These are phyloP conservation scores for Gnomoniopsis smithogilvyi DNA, from an alignment of 2,329 filamentous ascomycete species.

Conservation along the genomic window DNA sequence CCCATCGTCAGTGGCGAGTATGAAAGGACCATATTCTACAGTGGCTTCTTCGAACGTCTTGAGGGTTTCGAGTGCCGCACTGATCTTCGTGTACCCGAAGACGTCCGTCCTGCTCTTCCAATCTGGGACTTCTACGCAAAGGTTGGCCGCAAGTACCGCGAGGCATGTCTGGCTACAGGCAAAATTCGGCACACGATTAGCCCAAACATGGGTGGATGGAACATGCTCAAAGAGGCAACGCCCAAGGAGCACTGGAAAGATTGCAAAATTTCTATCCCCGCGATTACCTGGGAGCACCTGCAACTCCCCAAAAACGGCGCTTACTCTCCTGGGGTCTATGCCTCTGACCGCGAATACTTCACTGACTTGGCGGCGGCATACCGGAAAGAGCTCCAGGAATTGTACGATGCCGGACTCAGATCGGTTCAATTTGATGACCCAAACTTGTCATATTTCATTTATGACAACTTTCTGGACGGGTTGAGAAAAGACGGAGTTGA, in stretches of 20 bases:
- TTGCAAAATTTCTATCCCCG: constrained; percentile 61
- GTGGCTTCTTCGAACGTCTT: constrained; percentile 46
- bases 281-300: constrained; percentile 64
- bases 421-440: constrained; percentile 56
- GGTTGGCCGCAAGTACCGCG: constrained; percentile 24
- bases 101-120: constrained; percentile 52
- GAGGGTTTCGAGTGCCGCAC: constrained; percentile 45
- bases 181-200: background rate
- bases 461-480: constrained; percentile 52
- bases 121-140: constrained; percentile 34
- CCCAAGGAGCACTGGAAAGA: constrained; percentile 55
- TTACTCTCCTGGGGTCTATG: constrained; percentile 26
- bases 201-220: constrained; percentile 29
- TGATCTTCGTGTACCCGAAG: constrained; percentile 60
- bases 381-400: constrained; percentile 45
- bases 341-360: too few relatives aligned
- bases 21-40: constrained; percentile 43
- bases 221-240: constrained; percentile 44
- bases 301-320: constrained; percentile 52
- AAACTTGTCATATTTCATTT: constrained; percentile 55
- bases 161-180: background rate
- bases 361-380: constrained; percentile 36
- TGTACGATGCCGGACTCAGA: constrained; percentile 49
- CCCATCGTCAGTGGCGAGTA: constrained; percentile 71
- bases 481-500: constrained; percentile 42